Percentiles rank a stretch among this genome's conserved stretches.
Evolutionary conservation across 1,284 basidiomycete species (phyloP).

Genomic region (Rhodotorula sp.): DNA sequence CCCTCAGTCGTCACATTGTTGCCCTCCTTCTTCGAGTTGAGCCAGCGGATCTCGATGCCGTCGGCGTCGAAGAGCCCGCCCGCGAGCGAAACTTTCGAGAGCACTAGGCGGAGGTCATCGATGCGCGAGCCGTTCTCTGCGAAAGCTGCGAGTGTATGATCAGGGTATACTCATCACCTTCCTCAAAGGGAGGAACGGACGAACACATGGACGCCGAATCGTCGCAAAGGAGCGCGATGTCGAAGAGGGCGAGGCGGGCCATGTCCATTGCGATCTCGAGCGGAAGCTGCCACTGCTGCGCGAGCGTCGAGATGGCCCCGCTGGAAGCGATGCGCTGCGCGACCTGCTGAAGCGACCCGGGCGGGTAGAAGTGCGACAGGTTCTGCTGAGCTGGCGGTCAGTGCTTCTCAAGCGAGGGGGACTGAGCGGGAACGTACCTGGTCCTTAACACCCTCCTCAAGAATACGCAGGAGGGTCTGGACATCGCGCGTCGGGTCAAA

Average conservation of each 20-base stretch:
- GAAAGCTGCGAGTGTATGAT: neutral
- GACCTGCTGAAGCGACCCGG: slow-evolving; percentile 52
- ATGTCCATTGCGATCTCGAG: slow-evolving; percentile 55
- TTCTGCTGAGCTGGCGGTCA: slow-evolving; percentile 3
- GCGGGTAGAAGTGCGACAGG: slow-evolving; percentile 15
- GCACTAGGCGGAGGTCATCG: slow-evolving; percentile 53
- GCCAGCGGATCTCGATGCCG: slow-evolving; percentile 50
- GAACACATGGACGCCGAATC: slow-evolving; percentile 49
- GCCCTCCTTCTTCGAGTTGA: slow-evolving; percentile 54
- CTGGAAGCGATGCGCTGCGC: slow-evolving; percentile 53
- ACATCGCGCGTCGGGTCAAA: slow-evolving; percentile 13
- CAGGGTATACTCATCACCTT: neutral
- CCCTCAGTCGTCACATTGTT: slow-evolving; percentile 53
- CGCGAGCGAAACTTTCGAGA: slow-evolving; percentile 51
- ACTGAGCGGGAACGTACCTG: neutral
- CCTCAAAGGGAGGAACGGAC: slow-evolving; percentile 38
- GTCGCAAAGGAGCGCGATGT: slow-evolving; percentile 46
- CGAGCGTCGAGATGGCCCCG: slow-evolving; percentile 53
- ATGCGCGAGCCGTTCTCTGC: slow-evolving; percentile 52
- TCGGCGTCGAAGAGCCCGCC: slow-evolving; percentile 56
- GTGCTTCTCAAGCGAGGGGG: too few species aligned
- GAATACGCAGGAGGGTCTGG: slow-evolving; percentile 1
- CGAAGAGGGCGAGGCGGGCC: slow-evolving; percentile 51
- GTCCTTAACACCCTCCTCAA: slow-evolving; percentile 23
- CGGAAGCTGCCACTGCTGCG: slow-evolving; percentile 54